These are phyloP conservation scores for Tremellales sp. DNA, from an alignment of 1,284 basidiomycete species.

Conservation along the genomic window DNA sequence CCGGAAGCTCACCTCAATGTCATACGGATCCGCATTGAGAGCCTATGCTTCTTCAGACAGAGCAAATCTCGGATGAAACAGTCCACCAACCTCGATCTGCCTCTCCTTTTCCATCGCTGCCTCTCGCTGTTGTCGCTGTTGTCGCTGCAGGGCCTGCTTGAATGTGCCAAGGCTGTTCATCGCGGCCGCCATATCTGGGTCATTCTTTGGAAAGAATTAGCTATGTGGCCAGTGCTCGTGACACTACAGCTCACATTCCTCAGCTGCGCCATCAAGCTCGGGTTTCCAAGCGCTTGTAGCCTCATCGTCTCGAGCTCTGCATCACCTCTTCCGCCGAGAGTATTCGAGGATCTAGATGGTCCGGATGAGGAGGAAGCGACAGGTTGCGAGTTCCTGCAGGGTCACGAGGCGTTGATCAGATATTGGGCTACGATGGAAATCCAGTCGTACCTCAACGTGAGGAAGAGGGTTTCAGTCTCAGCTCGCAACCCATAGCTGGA, in stretches of 20 bases:
- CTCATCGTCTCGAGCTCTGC: slow-evolving; percentile 87
- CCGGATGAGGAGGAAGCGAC: slow-evolving; percentile 43
- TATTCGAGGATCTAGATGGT: slow-evolving; percentile 8
- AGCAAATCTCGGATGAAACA: slow-evolving; percentile 1
- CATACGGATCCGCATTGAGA: slow-evolving; percentile 80
- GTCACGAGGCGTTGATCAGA: slow-evolving; percentile 36
- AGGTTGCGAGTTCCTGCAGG: slow-evolving; percentile 4
- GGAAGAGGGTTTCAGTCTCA: slow-evolving; percentile 34
- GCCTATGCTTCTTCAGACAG: slow-evolving; percentile 50
- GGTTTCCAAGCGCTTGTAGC: slow-evolving; percentile 78
- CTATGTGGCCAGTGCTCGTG: background rate
- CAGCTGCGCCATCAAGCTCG: slow-evolving; percentile 70
- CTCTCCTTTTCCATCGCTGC: slow-evolving; percentile 58
- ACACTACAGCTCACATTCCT: slow-evolving; percentile 55
- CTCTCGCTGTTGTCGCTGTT: slow-evolving; percentile 57
- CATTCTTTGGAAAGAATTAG: slow-evolving; percentile 52
- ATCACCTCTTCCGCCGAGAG: slow-evolving; percentile 46
- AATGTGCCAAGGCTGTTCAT: slow-evolving; percentile 69
- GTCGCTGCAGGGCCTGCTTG: slow-evolving; percentile 65
- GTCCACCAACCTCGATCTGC: slow-evolving; percentile 56
- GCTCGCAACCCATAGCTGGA: slow-evolving; percentile 37
- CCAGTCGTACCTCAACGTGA: slow-evolving; percentile 40
- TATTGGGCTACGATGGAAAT: background rate
- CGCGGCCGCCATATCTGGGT: slow-evolving; percentile 75
- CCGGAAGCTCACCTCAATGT: slow-evolving; percentile 61